These are phyloP conservation scores for Malassezia vespertilionis DNA, from an alignment of 1,284 basidiomycete species.

Conservation along the genomic window DNA sequence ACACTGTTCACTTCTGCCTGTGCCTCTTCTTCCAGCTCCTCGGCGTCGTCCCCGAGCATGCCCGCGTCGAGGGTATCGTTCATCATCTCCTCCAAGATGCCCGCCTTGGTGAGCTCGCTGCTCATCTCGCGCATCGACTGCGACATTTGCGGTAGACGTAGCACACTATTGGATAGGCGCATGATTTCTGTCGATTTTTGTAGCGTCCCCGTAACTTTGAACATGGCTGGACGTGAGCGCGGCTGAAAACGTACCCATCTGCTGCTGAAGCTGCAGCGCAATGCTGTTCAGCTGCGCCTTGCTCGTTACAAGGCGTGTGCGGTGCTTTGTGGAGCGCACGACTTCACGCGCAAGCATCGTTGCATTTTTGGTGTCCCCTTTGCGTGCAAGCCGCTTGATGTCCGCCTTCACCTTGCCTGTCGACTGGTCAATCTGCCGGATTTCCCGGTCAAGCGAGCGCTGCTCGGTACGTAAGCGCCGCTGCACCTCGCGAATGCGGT, in stretches of 20 bases:
- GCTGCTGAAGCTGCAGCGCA: conserved; percentile 76
- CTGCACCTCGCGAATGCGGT: conserved; percentile 35
- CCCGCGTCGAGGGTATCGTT: conserved; percentile 49
- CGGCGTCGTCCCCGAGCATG: conserved; percentile 59
- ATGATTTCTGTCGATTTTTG: conserved; percentile 98
- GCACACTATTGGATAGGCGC: conserved; percentile 84
- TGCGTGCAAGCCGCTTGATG: conserved; percentile 79
- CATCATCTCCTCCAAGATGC: conserved; percentile 50
- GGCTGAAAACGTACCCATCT: conserved; percentile 61
- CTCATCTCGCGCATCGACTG: conserved; percentile 92
- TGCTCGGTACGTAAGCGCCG: conserved; percentile 40
- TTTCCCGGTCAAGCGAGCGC: conserved; percentile 35
- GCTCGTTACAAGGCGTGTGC: conserved; percentile 76
- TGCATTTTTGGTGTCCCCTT: conserved; percentile 85
- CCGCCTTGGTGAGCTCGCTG: conserved; percentile 91
- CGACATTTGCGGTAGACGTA: conserved; percentile 84
- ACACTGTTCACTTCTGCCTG: conserved; percentile 96
- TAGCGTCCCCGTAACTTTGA: conserved; percentile 89
- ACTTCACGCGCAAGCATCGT: conserved; percentile 83
- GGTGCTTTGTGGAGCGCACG: conserved; percentile 88
- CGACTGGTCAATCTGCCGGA: conserved; percentile 64
- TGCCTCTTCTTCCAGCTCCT: conserved; percentile 90
- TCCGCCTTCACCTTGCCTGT: conserved; percentile 68
- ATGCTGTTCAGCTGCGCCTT: conserved; percentile 90
- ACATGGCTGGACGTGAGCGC: conserved; percentile 60